Conservation (phyloP, 129 eudicot species). For the sunflower (Helianthus annuus) region HanXRQr2.0-SUNRISE NC_035445.2:80113957-80114456, state of each 20-base stretch:
- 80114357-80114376: no score
- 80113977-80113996: no score
- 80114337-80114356: background rate
- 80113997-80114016: no score
- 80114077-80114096: slow-evolving; percentile 95
- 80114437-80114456: no score
- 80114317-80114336: slow-evolving; percentile 82
- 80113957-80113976: no score
- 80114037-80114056: slow-evolving; percentile 83
- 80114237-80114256: slow-evolving; percentile 92
- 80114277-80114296: slow-evolving; percentile 92
- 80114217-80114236: no score
- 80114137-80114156: slow-evolving; percentile 92
- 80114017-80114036: background rate
- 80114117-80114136: slow-evolving; percentile 98
- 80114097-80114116: slow-evolving; percentile 84
- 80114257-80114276: slow-evolving; percentile 89
- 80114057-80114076: slow-evolving; percentile 82
- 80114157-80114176: slow-evolving; percentile 1
- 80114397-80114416: no score
- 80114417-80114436: no score
- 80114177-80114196: slow-evolving; percentile 22
- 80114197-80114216: no score
- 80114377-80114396: no score
- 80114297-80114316: slow-evolving; percentile 99